Percentiles rank a stretch among this genome's conserved stretches.
These are phyloP conservation scores for Amylocarpus encephaloides DNA, from an alignment of 2,329 filamentous ascomycete species.

Conservation along the genomic window DNA sequence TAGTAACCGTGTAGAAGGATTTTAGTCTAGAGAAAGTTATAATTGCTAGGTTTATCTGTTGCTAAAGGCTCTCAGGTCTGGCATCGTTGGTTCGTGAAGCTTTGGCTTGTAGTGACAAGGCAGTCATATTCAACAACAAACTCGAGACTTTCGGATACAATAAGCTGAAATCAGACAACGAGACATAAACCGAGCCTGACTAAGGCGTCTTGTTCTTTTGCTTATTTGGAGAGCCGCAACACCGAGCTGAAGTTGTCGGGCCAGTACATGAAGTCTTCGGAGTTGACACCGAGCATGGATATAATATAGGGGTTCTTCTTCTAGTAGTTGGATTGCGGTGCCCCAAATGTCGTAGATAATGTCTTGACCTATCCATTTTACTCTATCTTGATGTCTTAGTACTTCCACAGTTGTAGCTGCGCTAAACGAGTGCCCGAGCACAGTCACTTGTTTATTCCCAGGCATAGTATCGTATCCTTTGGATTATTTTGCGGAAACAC, in stretches of 20 bases:
- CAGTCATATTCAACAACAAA: conserved; percentile 55
- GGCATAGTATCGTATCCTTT: conserved; percentile 44
- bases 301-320: conserved; percentile 38
- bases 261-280: conserved; percentile 67
- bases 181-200: conserved; percentile 57
- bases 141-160: conserved; percentile 55
- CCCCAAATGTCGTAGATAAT: conserved; percentile 64
- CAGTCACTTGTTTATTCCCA: conserved; percentile 52
- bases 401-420: conserved; percentile 58
- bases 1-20: no score
- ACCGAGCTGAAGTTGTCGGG: conserved; percentile 55
- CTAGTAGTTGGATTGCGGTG: conserved; percentile 38
- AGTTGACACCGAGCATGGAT: conserved; percentile 56
- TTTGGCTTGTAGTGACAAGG: background rate
- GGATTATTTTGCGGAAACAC: conserved; percentile 54
- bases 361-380: conserved; percentile 54
- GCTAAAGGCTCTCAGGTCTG: background rate
- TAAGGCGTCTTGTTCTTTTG: conserved; percentile 38
- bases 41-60: background rate
- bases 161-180: conserved; percentile 60
- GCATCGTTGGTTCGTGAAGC: background rate
- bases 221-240: conserved; percentile 50
- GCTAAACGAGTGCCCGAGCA: conserved; percentile 62
- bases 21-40: no score
- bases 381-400: conserved; percentile 46